These are phyloP conservation scores for Collybiopsis confluens DNA, from an alignment of 768 basidiomycete species.

Conservation along the genomic window DNA sequence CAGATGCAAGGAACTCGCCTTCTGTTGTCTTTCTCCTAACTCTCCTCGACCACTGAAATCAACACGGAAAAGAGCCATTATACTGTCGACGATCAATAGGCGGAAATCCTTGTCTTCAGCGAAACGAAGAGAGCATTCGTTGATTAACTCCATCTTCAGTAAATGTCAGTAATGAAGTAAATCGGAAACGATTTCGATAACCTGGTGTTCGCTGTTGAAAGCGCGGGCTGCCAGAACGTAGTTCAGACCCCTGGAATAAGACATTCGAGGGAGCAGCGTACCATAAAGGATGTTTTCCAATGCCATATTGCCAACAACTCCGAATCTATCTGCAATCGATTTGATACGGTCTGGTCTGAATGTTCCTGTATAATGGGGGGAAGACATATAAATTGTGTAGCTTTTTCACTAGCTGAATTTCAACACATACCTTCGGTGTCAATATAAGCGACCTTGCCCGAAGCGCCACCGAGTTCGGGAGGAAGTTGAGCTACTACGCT, in stretches of 20 bases:
- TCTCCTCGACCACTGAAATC: slow-evolving; percentile 94
- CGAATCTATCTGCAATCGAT: slow-evolving; percentile 89
- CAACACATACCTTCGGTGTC: slow-evolving; percentile 69
- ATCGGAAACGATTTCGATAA: slow-evolving; percentile 17
- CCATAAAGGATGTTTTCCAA: slow-evolving; percentile 92
- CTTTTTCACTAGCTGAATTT: slow-evolving; percentile 9
- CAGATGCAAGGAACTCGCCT: slow-evolving; percentile 32
- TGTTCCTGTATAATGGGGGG: slow-evolving; percentile 48
- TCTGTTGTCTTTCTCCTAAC: slow-evolving; percentile 90
- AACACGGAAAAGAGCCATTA: slow-evolving; percentile 95
- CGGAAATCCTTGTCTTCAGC: slow-evolving; percentile 86
- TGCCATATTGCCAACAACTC: slow-evolving; percentile 84
- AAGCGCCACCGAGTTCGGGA: slow-evolving; percentile 82
- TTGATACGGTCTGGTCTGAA: slow-evolving; percentile 93
- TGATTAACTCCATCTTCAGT: slow-evolving; percentile 82
- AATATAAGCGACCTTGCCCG: slow-evolving; percentile 92
- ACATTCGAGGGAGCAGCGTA: slow-evolving; percentile 17
- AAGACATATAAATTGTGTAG: background rate
- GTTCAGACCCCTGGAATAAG: no score
- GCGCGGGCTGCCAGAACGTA: slow-evolving; percentile 62
- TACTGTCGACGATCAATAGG: slow-evolving; percentile 86
- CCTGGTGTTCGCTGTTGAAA: slow-evolving; percentile 91
- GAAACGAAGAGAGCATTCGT: slow-evolving; percentile 82
- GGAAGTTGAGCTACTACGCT: slow-evolving; percentile 89
- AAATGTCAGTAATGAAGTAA: slow-evolving; percentile 8